These are phyloP conservation scores for Taphrina populina DNA, from an alignment of 1,139 yeast genomes.

Conservation along the genomic window DNA sequence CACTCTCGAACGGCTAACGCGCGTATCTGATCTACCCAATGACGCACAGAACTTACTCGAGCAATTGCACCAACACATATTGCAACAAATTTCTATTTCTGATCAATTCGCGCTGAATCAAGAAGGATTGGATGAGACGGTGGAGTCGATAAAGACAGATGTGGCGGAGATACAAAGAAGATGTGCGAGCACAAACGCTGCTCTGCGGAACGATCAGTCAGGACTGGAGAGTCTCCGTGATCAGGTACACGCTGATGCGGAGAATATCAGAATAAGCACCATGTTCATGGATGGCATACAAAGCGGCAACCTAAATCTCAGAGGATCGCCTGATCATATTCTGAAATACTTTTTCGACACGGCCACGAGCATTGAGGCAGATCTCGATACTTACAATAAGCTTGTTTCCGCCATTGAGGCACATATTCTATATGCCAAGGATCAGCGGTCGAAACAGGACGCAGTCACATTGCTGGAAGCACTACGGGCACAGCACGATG, in stretches of 20 bases:
- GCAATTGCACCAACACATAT: slow-evolving; percentile 77
- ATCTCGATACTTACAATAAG: slow-evolving; percentile 65
- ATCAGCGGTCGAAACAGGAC: slow-evolving; percentile 43
- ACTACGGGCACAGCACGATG: slow-evolving; percentile 17
- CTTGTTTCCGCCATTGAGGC: slow-evolving; percentile 69
- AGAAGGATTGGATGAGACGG: slow-evolving; percentile 63
- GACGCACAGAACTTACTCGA: slow-evolving; percentile 74
- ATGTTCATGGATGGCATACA: slow-evolving; percentile 65
- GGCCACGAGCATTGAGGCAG: slow-evolving; percentile 54
- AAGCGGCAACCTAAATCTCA: slow-evolving; percentile 64
- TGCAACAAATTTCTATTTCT: slow-evolving; percentile 76
- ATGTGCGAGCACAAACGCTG: slow-evolving; percentile 64
- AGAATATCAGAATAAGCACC: slow-evolving; percentile 66
- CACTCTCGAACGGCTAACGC: slow-evolving; percentile 73
- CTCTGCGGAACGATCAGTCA: slow-evolving; percentile 61
- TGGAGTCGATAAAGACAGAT: slow-evolving; percentile 82
- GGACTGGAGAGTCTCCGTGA: slow-evolving; percentile 50
- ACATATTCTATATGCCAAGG: slow-evolving; percentile 69
- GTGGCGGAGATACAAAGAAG: slow-evolving; percentile 67
- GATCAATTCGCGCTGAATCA: slow-evolving; percentile 70
- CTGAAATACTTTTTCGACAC: slow-evolving; percentile 57
- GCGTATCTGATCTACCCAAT: slow-evolving; percentile 81
- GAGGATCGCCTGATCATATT: slow-evolving; percentile 53
- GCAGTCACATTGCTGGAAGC: slow-evolving; percentile 19
- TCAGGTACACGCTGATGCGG: slow-evolving; percentile 41